Base-by-base conservation (phyloP, 2,329 filamentous ascomycete genomes). In the Ophiocordyceps camponoti-rufipedis region DNA sequence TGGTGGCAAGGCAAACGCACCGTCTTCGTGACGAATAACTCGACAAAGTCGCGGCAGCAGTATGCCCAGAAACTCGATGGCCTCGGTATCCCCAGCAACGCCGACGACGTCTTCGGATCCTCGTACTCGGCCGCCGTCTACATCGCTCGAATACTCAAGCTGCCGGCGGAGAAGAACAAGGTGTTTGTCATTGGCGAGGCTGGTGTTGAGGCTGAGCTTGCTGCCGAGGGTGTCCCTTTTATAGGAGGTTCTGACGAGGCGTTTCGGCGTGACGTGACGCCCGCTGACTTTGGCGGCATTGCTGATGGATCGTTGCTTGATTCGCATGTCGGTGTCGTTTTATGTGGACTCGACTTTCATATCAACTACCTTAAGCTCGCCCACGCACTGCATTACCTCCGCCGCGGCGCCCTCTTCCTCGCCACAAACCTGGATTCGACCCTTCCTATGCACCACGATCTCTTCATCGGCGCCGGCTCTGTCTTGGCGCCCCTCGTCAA, bases 1-100 rank as follows among this genome's bases (percentile, higher is more conserved):
- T 23, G 23, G 5, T 23, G 23, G 5, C 28, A 45, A 91, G 88
- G 85, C 58, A 98, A 98, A 64, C 82, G 82, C 59, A 74, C 91
- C 32, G 80, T 98, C 46, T 98, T 98, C 59, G 91, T 98, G 45
- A 98, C 91, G 39, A 98, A 98, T 68, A 98, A 98, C 69, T 95
- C 87, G 58, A 96, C 91, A 47, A 98, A 98, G 62, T 94, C 89
- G 11, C 82, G 91, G 47, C 70, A 75, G 44, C 87, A 95, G 60
- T 98, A 98, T 65, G 81, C 83, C 61, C 86, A 89, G 69, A 98
- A 96, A 59, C 80, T 98, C 48, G 77, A 82, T 42, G 68, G 68
- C 45, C 73, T 95, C 59, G 83, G 82, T 42, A 94, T 98, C 55
- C 80, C 82, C 1, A 80, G 78, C 54, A 71, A 75, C 48, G 76